Evolutionary conservation across 306 rosid genomes (phyloP).

Genomic region (Castanea mollissima): DNA sequence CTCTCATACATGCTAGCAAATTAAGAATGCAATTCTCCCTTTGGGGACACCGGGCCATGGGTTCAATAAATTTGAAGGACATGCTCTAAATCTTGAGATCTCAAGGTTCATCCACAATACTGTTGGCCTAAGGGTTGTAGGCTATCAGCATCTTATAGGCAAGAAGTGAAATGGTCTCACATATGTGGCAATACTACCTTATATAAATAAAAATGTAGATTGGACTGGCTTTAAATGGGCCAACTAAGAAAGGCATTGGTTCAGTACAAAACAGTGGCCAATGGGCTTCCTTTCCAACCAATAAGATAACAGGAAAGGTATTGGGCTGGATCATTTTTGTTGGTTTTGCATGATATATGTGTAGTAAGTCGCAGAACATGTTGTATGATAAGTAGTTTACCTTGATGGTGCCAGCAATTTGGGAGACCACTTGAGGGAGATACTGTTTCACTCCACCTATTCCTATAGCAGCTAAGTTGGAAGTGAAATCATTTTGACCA

Average conservation of each 20-base stretch:
- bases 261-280: no score
- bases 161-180: no score
- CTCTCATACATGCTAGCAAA: no score
- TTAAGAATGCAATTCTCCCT: background rate
- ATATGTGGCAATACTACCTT: no score
- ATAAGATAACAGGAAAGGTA: background rate
- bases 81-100: no score
- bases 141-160: no score
- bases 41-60: no score
- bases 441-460: conserved; percentile 43
- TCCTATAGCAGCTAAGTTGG: conserved; percentile 61
- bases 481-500: conserved; percentile 95
- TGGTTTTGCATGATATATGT: no score
- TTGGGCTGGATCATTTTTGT: background rate
- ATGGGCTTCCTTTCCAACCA: background rate
- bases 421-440: conserved; percentile 61
- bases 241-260: background rate
- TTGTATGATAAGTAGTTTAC: conserved; percentile 20
- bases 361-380: background rate
- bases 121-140: no score
- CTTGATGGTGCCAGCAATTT: conserved; percentile 63
- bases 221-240: background rate
- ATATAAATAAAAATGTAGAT: no score
- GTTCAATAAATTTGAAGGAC: no score
- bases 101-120: no score